Percentiles rank a stretch among this genome's conserved stretches.
Conservation (phyloP, 345 rosid genomes). For the Eucalyptus sp. region DNA sequence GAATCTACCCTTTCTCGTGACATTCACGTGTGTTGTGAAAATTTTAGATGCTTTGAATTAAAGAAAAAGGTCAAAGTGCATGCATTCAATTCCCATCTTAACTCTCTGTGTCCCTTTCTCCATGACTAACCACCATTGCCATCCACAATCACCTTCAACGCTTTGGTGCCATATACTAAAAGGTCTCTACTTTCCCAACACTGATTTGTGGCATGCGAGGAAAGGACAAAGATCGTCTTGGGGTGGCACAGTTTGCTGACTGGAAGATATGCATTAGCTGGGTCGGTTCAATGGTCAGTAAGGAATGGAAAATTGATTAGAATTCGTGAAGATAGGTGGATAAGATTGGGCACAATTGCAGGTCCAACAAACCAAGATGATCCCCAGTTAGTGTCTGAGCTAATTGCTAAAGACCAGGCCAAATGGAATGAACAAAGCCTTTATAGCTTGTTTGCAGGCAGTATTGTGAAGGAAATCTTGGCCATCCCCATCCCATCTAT, state of each 20-base stretch:
- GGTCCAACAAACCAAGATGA: neutral
- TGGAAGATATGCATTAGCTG: neutral
- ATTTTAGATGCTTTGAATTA: neutral
- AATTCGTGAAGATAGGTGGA: neutral
- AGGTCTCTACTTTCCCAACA: too few relatives aligned
- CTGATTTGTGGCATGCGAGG: neutral
- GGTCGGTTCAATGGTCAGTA: neutral
- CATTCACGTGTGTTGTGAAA: neutral
- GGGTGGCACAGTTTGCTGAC: neutral
- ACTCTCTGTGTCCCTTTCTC: neutral
- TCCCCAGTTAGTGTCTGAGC: neutral
- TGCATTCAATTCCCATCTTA: neutral
- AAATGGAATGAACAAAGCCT: neutral
- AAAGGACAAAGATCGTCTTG: neutral
- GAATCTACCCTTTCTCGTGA: neutral
- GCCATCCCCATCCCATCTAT: neutral
- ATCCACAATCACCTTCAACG: too few relatives aligned
- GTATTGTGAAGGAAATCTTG: neutral
- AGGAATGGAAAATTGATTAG: neutral
- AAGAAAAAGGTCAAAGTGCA: neutral
- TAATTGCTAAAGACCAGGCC: neutral
- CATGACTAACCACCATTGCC: neutral
- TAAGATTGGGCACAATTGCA: neutral
- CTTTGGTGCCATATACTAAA: too few relatives aligned
- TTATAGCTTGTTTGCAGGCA: neutral